These are phyloP conservation scores for Euphorbia tirucalli DNA, from an alignment of 345 rosid species.

Conservation along the genomic window DNA sequence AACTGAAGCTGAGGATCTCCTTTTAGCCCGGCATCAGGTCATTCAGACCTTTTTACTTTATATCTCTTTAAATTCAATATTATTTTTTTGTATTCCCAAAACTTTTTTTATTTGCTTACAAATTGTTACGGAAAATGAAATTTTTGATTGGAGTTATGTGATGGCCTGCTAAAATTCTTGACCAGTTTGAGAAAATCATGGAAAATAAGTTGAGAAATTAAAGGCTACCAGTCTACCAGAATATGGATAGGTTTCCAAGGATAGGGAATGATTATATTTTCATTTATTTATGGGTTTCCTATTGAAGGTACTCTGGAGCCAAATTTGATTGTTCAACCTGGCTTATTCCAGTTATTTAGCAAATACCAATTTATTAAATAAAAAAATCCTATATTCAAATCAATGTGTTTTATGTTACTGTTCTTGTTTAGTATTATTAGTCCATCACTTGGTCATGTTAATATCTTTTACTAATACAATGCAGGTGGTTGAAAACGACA, in stretches of 20 bases:
- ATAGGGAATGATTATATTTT: not conserved
- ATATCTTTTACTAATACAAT: conserved; percentile 17
- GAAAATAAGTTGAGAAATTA: too few relatives aligned
- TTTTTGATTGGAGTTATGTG: not conserved
- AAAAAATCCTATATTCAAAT: not conserved
- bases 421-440: not conserved
- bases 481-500: conserved; percentile 75
- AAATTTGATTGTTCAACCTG: not conserved
- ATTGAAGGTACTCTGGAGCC: not conserved
- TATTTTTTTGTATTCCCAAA: not conserved
- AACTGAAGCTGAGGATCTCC: conserved; percentile 70
- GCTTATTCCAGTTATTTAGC: not conserved
- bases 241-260: not conserved
- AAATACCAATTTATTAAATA: too few relatives aligned
- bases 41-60: not conserved
- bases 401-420: not conserved
- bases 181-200: too few relatives aligned
- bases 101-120: not conserved
- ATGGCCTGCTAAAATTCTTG: too few relatives aligned
- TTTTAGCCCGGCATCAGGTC: conserved; percentile 63
- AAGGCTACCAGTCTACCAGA: not conserved
- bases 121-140: not conserved
- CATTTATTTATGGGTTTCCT: not conserved
- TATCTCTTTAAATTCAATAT: not conserved
- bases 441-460: not conserved